phyloP scores from a whole-genome alignment of 495 filamentous ascomycete species.

The Annulohypoxylon nitens region DNA sequence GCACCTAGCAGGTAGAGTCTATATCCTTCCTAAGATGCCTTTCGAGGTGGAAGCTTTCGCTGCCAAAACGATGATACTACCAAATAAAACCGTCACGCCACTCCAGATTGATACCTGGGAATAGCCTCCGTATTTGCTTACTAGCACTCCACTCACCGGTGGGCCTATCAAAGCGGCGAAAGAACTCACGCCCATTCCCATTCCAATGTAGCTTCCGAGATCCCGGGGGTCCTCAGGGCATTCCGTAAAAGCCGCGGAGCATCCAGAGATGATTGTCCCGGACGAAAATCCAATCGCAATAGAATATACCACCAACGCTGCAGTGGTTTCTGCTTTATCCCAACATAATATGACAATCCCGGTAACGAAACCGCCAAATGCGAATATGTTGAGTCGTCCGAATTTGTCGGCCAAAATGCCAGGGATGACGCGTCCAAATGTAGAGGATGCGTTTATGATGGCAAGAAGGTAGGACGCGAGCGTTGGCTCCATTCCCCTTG shows the following conservation, averaged over 20 bases:
- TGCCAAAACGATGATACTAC: constrained; percentile 15
- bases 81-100: constrained; percentile 49
- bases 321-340: constrained; percentile 48
- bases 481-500: constrained; percentile 59
- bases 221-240: constrained; percentile 58
- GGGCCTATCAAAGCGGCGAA: constrained; percentile 65
- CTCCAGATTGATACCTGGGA: constrained; percentile 61
- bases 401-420: constrained; percentile 67
- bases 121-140: constrained; percentile 59
- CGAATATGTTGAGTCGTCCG: constrained; percentile 65
- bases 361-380: constrained; percentile 47
- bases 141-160: constrained; percentile 64
- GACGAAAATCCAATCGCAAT: constrained; percentile 57
- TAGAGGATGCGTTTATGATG: constrained; percentile 67
- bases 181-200: constrained; percentile 62
- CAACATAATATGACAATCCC: constrained; percentile 61
- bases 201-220: constrained; percentile 68
- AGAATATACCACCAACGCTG: constrained; percentile 58
- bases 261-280: constrained; percentile 63
- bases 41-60: constrained; percentile 32
- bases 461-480: constrained; percentile 68
- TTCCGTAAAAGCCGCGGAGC: constrained; percentile 57
- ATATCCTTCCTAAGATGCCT: constrained; percentile 35
- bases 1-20: background rate
- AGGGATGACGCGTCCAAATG: constrained; percentile 69